Evolutionary conservation across 2,329 filamentous ascomycete genomes (phyloP), one percentile per base, ranked within the genome.

Genomic region (Colletotrichum higginsianum): DNA sequence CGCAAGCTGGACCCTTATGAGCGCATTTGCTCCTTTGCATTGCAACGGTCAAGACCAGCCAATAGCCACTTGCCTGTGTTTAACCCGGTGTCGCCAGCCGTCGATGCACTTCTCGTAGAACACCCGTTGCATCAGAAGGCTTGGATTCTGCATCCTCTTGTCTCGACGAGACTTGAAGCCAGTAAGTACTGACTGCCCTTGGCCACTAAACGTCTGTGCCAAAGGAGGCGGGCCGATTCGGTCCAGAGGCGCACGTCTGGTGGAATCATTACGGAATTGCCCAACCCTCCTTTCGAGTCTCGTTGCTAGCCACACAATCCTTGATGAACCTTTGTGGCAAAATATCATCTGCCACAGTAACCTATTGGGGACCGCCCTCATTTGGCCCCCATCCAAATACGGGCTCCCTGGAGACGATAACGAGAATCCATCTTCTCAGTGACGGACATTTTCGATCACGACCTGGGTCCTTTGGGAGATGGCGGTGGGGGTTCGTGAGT

Each of bases 371-470:
- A 55, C 18, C 65, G 53, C 47, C 30, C 49, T 72, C 52, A 69
- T 68, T 69, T 64, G 65, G 60, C 69, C 65, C 65, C 69, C 53
- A 72, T 69, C 46, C 52, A 60, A 53, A 56, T 23, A 63, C 52
- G 64, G 68, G 64, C 26, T 58, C 38, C n/a, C 26, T 68, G 58
- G 35, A 8, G 40, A 40, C 21, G 46, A 58, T 60, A 55, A 58
- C 52, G 46, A 42, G 57, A 67, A 53, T 26, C 65, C 53, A 62
- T 68, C 65, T 63, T 58, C 64, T 52, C 53, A 63, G 50, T 44
- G 30, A 69, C 69, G 69, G 69, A 63, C 49, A 68, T 58, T 72
- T 67, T 72, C 21, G 9, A 64, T 72, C 44, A 61, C 61, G 9
- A 68, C 42, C 66, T 57, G 23, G 46, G 18, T 61, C 52, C 44